Conservation (phyloP, 352 stramenopile genomes). For the Phytopythium vexans region DNA sequence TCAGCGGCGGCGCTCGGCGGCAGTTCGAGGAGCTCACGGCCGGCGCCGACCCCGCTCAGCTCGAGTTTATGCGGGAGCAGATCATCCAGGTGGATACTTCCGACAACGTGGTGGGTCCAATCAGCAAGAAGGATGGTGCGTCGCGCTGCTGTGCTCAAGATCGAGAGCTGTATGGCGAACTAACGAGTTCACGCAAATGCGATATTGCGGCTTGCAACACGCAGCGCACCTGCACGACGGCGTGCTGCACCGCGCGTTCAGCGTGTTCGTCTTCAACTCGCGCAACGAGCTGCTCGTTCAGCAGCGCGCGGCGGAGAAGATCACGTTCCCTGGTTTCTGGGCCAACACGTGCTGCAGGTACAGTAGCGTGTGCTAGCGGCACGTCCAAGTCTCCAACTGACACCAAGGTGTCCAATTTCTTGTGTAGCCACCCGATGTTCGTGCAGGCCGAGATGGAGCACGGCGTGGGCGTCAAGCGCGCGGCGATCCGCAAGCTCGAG, state of each 20-base stretch:
- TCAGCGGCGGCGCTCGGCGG: conserved; percentile 15
- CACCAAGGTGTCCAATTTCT: not conserved
- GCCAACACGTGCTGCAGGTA: conserved; percentile 99
- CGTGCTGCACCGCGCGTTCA: conserved; percentile 82
- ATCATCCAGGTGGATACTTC: conserved; percentile 86
- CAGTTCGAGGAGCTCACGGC: conserved; percentile 67
- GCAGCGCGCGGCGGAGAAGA: conserved; percentile 95
- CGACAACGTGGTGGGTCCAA: conserved; percentile 75
- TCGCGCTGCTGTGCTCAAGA: not conserved
- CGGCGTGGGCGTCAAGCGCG: conserved; percentile 84
- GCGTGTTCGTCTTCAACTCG: conserved; percentile 85
- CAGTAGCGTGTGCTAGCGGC: not conserved
- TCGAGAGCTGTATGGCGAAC: not conserved
- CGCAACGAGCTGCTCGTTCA: conserved; percentile 85
- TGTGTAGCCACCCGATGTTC: conserved; percentile 91
- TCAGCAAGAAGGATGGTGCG: conserved; percentile 84
- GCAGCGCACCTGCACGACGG: conserved; percentile 74
- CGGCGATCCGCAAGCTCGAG: conserved; percentile 97
- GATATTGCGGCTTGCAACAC: not conserved
- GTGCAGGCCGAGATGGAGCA: conserved; percentile 87
- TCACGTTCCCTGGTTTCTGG: conserved; percentile 99
- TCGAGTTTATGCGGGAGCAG: conserved; percentile 90
- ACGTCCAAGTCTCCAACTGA: not conserved
- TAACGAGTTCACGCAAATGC: not conserved
- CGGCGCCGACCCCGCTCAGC: conserved; percentile 69